These are phyloP conservation scores for Sideroxylon spinosum DNA, from an alignment of 179 eudicot species.

Conservation along the genomic window DNA sequence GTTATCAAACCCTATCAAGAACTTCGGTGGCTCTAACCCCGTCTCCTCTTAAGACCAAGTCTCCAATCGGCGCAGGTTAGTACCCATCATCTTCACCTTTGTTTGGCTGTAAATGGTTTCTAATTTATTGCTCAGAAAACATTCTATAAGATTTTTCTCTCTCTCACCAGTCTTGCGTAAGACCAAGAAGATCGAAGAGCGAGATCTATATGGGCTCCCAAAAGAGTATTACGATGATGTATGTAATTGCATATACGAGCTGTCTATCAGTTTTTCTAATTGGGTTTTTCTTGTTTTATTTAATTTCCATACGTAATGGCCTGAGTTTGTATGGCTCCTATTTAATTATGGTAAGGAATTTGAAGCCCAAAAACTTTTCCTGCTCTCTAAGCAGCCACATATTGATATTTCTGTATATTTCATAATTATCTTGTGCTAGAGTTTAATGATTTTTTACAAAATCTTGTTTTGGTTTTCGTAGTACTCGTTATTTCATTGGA, in stretches of 20 bases:
- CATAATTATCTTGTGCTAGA: too few species aligned
- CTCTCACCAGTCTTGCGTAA: slow-evolving; percentile 25
- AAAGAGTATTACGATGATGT: slow-evolving; percentile 52
- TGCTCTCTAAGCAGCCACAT: too few species aligned
- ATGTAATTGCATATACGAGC: slow-evolving; percentile 8
- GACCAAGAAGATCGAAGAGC: slow-evolving; percentile 38
- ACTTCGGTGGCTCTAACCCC: not conserved
- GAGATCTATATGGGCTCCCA: slow-evolving; percentile 35
- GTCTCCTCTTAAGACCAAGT: not conserved
- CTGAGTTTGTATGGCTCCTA: too few species aligned
- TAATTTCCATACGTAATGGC: too few species aligned
- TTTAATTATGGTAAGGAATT: too few species aligned
- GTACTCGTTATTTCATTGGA: too few species aligned
- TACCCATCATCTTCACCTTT: not conserved
- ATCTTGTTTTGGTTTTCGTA: too few species aligned
- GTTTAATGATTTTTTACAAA: too few species aligned
- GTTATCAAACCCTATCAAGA: slow-evolving; percentile 6
- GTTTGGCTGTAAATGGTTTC: not conserved
- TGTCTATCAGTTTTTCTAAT: not conserved
- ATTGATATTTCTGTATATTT: too few species aligned
- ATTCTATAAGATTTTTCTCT: not conserved
- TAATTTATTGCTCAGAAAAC: not conserved
- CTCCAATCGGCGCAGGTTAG: slow-evolving; percentile 13
- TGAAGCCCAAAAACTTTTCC: too few species aligned
- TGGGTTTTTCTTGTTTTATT: not conserved